Evolutionary conservation across 2,329 filamentous ascomycete genomes (phyloP).

Genomic region (Botrytis pseudocinerea): DNA sequence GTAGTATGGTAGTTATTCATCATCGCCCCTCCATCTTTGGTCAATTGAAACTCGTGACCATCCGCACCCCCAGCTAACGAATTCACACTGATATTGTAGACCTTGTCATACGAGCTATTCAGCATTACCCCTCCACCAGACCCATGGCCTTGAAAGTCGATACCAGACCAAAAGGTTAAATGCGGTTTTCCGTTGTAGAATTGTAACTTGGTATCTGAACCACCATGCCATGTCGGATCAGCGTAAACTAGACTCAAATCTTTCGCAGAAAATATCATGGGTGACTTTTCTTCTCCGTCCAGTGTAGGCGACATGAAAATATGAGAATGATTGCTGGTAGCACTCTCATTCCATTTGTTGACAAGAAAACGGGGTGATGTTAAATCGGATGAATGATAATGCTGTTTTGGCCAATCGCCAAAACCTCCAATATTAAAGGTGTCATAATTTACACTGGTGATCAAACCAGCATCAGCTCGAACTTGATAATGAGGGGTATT

Average conservation of each 20-base stretch:
- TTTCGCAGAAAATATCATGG: constrained; percentile 16
- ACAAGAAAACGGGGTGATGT: constrained; percentile 16
- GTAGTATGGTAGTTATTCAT: constrained; percentile 20
- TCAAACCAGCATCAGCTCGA: constrained; percentile 8
- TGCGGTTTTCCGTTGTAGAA: constrained; percentile 14
- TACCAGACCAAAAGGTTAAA: constrained; percentile 15
- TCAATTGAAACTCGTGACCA: constrained; percentile 19
- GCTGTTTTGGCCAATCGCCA: constrained; percentile 12
- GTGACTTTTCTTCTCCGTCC: not conserved
- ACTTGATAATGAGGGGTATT: constrained; percentile 2
- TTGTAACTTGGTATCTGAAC: constrained; percentile 17
- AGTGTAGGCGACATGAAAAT: constrained; percentile 20
- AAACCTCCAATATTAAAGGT: constrained; percentile 13
- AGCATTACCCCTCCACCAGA: constrained; percentile 13
- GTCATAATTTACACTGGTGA: constrained; percentile 12
- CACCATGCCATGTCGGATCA: constrained; percentile 5
- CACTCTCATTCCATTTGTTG: constrained; percentile 18
- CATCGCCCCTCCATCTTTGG: constrained; percentile 14
- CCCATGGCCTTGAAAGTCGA: constrained; percentile 18
- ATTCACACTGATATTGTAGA: constrained; percentile 8
- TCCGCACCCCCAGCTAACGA: constrained; percentile 16
- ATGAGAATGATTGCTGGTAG: constrained; percentile 15
- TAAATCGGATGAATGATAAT: constrained; percentile 12
- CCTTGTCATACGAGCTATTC: constrained; percentile 14
- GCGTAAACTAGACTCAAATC: constrained; percentile 22